These are phyloP conservation scores for Fonsecaea monophora DNA, from an alignment of 2,329 filamentous ascomycete species.

Conservation along the genomic window DNA sequence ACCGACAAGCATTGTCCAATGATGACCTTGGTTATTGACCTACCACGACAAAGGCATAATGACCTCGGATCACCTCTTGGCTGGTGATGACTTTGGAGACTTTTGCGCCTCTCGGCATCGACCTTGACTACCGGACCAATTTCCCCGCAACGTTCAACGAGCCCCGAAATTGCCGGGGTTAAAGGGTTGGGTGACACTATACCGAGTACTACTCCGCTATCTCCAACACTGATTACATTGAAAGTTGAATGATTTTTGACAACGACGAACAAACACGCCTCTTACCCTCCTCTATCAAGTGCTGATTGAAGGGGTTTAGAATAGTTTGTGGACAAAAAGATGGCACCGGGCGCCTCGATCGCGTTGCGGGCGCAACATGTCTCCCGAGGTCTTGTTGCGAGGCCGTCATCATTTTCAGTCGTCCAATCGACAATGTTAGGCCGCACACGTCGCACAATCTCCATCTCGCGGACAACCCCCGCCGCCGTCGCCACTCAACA, in stretches of 20 bases:
- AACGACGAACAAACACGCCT: not conserved
- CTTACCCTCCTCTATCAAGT: not conserved
- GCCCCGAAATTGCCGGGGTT: not conserved
- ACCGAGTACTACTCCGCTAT: not conserved
- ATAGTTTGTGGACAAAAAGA: not conserved
- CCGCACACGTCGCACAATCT: slow-evolving; percentile 4
- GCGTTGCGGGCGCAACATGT: not conserved
- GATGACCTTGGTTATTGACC: not conserved
- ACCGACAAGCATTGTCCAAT: not conserved
- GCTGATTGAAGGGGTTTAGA: not conserved
- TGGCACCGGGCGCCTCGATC: not conserved
- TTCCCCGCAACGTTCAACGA: slow-evolving; percentile 15
- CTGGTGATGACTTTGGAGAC: slow-evolving; percentile 12
- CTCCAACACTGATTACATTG: not conserved
- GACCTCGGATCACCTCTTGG: slow-evolving; percentile 1
- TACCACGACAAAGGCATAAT: not conserved
- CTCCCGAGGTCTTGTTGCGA: not conserved
- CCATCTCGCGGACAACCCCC: slow-evolving; percentile 1
- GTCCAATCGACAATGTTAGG: not conserved
- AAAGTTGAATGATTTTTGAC: not conserved
- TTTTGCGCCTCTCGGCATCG: not conserved
- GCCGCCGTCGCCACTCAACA: slow-evolving; percentile 2
- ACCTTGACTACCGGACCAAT: not conserved
- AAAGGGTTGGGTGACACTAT: not conserved
- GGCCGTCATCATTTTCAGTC: not conserved